These are phyloP conservation scores for Fusarium ambrosium DNA, from an alignment of 2,329 filamentous ascomycete genomes.

Conservation along the genomic window DNA sequence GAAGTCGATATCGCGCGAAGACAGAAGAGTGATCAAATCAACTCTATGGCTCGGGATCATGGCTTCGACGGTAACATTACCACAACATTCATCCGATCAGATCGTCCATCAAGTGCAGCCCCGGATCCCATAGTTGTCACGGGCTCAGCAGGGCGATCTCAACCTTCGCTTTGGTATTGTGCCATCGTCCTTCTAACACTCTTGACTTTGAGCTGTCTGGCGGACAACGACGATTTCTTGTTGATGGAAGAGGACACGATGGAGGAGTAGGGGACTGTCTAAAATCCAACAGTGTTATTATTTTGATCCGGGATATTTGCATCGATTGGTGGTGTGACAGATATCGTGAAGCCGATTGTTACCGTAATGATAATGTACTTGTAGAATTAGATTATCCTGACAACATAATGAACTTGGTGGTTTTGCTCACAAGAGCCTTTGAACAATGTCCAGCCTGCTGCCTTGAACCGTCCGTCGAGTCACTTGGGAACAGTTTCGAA, in stretches of 20 bases:
- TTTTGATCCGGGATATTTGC: conserved; percentile 21
- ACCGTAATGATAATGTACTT: conserved; percentile 31
- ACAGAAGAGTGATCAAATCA: not conserved
- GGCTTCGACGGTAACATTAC: not conserved
- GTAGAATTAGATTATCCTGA: conserved; percentile 33
- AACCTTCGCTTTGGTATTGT: not conserved
- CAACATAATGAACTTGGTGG: conserved; percentile 8
- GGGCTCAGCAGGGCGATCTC: not conserved
- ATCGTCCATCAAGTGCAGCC: not conserved
- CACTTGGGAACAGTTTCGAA: not conserved
- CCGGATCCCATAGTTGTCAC: conserved; percentile 1
- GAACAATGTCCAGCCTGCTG: not conserved
- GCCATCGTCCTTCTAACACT: not conserved
- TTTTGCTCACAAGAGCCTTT: not conserved
- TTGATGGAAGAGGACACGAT: not conserved
- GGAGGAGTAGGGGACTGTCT: not conserved
- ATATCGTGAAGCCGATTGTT: conserved; percentile 37
- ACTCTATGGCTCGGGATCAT: not conserved
- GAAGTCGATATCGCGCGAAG: conserved; percentile 5
- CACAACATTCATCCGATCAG: conserved; percentile 4
- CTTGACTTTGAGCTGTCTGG: not conserved
- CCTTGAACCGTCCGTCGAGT: not conserved
- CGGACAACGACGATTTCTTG: not conserved
- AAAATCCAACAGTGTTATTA: not conserved
- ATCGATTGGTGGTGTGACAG: conserved; percentile 33